phyloP scores from a whole-genome alignment of 164 flowering plant genomes.

The Dillenia suffruticosa region DNA sequence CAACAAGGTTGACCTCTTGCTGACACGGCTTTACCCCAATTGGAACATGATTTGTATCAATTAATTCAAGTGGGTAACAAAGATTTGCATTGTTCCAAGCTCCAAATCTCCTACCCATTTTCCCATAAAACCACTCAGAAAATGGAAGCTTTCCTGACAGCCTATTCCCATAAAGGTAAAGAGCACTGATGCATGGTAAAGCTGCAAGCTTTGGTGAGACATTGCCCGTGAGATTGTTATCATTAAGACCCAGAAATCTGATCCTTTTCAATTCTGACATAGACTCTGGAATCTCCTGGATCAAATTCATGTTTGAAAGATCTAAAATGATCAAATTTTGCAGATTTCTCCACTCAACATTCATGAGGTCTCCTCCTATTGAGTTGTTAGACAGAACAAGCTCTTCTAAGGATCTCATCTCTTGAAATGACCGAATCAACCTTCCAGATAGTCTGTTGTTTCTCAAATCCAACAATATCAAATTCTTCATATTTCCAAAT shows the following conservation, averaged over 20 bases:
- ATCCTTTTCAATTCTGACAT: conserved; percentile 43
- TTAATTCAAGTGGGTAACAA: conserved; percentile 33
- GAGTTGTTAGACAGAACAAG: conserved; percentile 69
- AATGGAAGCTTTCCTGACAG: conserved; percentile 68
- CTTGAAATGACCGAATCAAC: conserved; percentile 40
- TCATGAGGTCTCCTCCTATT: conserved; percentile 52
- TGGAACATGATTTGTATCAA: conserved; percentile 16
- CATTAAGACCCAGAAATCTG: conserved; percentile 66
- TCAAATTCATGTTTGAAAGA: conserved; percentile 52
- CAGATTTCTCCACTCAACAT: conserved; percentile 47
- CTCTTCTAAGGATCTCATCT: conserved; percentile 60
- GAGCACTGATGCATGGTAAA: conserved; percentile 47
- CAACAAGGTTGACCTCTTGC: conserved; percentile 15
- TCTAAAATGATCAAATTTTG: conserved; percentile 51
- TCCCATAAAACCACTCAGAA: conserved; percentile 49
- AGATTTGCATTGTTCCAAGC: conserved; percentile 72
- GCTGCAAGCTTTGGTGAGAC: conserved; percentile 46
- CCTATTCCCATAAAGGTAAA: conserved; percentile 69
- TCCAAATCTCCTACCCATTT: conserved; percentile 70
- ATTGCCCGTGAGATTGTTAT: conserved; percentile 67
- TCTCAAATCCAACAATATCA: conserved; percentile 78
- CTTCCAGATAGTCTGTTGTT: conserved; percentile 71
- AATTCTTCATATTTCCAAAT: conserved; percentile 44
- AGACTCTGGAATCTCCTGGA: conserved; percentile 63
- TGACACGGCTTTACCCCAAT: conserved; percentile 45